phyloP scores from a whole-genome alignment of 352 stramenopile genomes.

The Pythium myriotylum region DNA sequence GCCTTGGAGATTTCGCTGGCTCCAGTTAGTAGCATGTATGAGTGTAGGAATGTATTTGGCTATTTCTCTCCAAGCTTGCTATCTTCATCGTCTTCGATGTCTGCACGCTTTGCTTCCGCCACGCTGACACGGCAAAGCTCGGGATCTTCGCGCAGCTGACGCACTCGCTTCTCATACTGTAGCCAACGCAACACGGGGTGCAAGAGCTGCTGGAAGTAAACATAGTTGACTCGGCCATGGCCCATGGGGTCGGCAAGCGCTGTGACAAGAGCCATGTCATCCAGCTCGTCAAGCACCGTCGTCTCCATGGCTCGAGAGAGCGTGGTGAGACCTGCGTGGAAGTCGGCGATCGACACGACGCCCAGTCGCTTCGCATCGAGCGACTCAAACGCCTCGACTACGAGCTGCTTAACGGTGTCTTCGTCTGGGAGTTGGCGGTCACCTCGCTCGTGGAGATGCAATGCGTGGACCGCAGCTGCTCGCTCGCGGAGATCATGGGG shows the following conservation, averaged over 20 bases:
- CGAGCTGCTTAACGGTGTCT: slow-evolving; percentile 32
- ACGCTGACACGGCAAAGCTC: neutral
- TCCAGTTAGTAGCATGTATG: neutral
- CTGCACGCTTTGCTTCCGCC: neutral
- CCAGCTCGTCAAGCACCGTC: slow-evolving; percentile 24
- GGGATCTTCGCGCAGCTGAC: neutral
- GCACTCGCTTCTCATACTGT: slow-evolving; percentile 30
- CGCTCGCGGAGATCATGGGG: slow-evolving; percentile 29
- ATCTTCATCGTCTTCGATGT: slow-evolving; percentile 6
- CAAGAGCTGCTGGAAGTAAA: slow-evolving; percentile 55
- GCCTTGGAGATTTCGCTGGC: neutral
- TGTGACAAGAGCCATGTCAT: slow-evolving; percentile 35
- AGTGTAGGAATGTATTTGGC: slow-evolving; percentile 2
- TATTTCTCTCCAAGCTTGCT: slow-evolving; percentile 5
- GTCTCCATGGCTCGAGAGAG: slow-evolving; percentile 25
- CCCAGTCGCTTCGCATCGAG: slow-evolving; percentile 38
- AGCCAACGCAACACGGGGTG: slow-evolving; percentile 46
- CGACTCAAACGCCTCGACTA: slow-evolving; percentile 38
- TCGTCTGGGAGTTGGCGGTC: slow-evolving; percentile 10
- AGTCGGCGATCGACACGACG: slow-evolving; percentile 40
- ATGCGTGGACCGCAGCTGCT: slow-evolving; percentile 14
- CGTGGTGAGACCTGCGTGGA: slow-evolving; percentile 32
- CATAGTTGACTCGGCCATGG: slow-evolving; percentile 62
- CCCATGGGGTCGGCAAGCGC: slow-evolving; percentile 47
- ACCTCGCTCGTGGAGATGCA: slow-evolving; percentile 9